A percentile compares a stretch with the other conserved stretches of the same genome.
These are phyloP conservation scores for Globisporangium ultimum DNA, from an alignment of 352 stramenopile species.

Conservation along the genomic window DNA sequence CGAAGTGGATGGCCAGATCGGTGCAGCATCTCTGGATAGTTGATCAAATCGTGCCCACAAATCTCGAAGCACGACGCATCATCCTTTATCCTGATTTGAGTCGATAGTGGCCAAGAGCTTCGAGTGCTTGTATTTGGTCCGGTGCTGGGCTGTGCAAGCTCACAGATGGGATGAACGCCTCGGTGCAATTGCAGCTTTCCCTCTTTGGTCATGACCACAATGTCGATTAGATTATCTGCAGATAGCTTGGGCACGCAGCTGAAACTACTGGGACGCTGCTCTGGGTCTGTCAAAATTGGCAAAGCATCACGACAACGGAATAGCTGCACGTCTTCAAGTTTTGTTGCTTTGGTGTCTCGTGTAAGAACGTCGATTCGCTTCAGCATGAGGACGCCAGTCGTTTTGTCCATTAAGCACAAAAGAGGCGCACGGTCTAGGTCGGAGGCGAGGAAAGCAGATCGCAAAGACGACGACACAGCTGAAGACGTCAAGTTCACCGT, in stretches of 20 bases:
- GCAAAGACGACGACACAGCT: conserved; percentile 10
- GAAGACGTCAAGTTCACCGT: conserved; percentile 8
- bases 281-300: conserved; percentile 18
- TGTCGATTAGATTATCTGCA: conserved; percentile 17
- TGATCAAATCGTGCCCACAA: conserved; percentile 14
- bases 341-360: not conserved
- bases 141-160: conserved; percentile 18
- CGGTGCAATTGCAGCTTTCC: conserved; percentile 29
- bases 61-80: conserved; percentile 28
- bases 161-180: conserved; percentile 28
- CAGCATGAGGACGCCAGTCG: conserved; percentile 27
- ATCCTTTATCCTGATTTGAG: conserved; percentile 26
- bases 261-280: not conserved
- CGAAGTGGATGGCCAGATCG: conserved; percentile 42
- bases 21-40: conserved; percentile 19
- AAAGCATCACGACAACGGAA: conserved; percentile 43
- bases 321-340: conserved; percentile 3
- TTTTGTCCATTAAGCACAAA: conserved; percentile 47
- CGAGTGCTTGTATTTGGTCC: conserved; percentile 2
- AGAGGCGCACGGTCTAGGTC: conserved; percentile 17
- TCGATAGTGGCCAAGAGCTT: conserved; percentile 11
- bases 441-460: conserved; percentile 37
- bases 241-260: not conserved
- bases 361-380: conserved; percentile 18
- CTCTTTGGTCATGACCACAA: conserved; percentile 37